A percentile compares a stretch with the other conserved stretches of the same genome.
These are phyloP conservation scores for Aschersonia sp. DNA, from an alignment of 2,329 filamentous ascomycete species.

Conservation along the genomic window DNA sequence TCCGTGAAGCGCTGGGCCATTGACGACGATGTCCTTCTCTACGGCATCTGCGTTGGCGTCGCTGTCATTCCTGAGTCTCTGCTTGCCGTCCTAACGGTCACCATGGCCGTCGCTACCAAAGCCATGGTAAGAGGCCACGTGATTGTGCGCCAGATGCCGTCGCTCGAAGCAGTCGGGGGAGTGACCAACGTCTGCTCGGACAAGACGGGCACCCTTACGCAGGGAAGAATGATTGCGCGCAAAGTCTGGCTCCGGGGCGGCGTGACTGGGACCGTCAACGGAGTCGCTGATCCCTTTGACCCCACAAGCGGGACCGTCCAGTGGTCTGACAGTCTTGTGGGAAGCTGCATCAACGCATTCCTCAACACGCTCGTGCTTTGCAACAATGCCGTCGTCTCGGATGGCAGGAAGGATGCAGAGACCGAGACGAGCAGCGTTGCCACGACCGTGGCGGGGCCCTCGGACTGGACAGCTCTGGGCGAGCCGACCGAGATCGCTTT, in stretches of 20 bases:
- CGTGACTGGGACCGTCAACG: slow-evolving; percentile 36
- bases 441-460: slow-evolving; percentile 26
- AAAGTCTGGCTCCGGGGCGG: slow-evolving; percentile 45
- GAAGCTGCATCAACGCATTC: slow-evolving; percentile 28
- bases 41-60: slow-evolving; percentile 45
- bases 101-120: slow-evolving; percentile 52
- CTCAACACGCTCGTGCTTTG: slow-evolving; percentile 43
- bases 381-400: slow-evolving; percentile 40
- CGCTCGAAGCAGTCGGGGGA: slow-evolving; percentile 51
- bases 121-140: slow-evolving; percentile 50
- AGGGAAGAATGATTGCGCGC: slow-evolving; percentile 51
- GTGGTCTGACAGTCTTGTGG: slow-evolving; percentile 26
- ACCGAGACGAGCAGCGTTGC: slow-evolving; percentile 29
- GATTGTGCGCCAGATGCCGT: slow-evolving; percentile 49
- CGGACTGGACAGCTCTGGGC: slow-evolving; percentile 43
- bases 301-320: slow-evolving; percentile 39
- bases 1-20: slow-evolving; percentile 39
- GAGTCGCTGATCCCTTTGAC: slow-evolving; percentile 44
- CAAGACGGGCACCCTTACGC: slow-evolving; percentile 54
- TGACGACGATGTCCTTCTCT: slow-evolving; percentile 42
- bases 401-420: slow-evolving; percentile 30
- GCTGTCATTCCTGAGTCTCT: slow-evolving; percentile 52
- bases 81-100: slow-evolving; percentile 56
- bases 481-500: slow-evolving; percentile 63
- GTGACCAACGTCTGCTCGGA: slow-evolving; percentile 60